Base-by-base conservation (phyloP, 257 asterid species). In the Echium plantagineum region DNA sequence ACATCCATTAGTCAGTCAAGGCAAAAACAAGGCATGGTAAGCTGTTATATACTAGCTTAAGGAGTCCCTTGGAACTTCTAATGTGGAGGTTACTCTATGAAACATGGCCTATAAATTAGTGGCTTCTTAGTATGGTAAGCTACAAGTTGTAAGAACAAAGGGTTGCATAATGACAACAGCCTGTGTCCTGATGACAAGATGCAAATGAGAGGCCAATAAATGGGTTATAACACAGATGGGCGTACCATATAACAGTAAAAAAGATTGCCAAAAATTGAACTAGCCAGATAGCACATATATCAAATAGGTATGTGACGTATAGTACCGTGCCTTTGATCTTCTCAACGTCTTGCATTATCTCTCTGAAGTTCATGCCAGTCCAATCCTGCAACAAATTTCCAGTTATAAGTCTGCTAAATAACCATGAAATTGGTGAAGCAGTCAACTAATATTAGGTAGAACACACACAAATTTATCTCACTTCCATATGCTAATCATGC, bases 311-410 rank as follows among this genome's bases (percentile, higher is more conserved):
- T 12, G 59, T 52, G 57, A 63, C 35, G 66, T 55, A 70, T 62
- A 72, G 69, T 93, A 93, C 99, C 89, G 96, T 93, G 95, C 94
- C 87, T 84, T 89, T 93, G 69, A 93, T 89, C 97, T 86, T 93
- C 83, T 89, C 96, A 77, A 93, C 99, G 47, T 89, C 99, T 9
- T 75, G 86, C 96, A 93, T 93, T 74, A 93, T 93, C 74, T 84
- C 89, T 81, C 94, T 74, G 68, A 89, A 93, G 81, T 70, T 81
- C 71, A 93, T 79, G 63, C 96, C 99, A 24, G 94, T 89, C 99
- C 99, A 93, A 74, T 93, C 99, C 97, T 93, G 85, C 74, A 72
- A 67, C 55, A 81, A 69, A 35, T 71, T 67, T 28, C 15, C 69
- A 70, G 48, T 70, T 58, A 61, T 57, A 38, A 22, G 32, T 49